Conservation (phyloP, 257 asterid species). For the Nicotiana attenuata region DNA sequence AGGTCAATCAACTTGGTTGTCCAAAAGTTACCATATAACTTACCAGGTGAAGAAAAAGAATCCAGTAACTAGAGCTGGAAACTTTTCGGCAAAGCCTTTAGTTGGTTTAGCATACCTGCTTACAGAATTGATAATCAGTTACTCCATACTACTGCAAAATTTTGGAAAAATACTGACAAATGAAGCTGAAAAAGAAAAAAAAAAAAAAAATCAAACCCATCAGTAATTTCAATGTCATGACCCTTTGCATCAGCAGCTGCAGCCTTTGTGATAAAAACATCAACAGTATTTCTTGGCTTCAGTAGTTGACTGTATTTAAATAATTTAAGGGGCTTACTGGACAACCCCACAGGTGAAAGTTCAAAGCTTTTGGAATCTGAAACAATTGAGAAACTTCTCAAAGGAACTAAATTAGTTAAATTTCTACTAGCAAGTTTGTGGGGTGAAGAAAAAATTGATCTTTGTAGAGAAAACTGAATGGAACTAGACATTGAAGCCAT, state of each 20-base stretch:
- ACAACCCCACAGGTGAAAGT: not conserved
- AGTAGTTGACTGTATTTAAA: not conserved
- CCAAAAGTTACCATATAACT: constrained; percentile 14
- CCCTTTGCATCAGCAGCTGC: constrained; percentile 1
- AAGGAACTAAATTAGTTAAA: not conserved
- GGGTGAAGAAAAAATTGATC: not conserved
- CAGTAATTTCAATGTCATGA: not conserved
- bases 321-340: not conserved
- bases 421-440: not conserved
- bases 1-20: not conserved
- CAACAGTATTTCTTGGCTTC: not conserved
- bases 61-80: constrained; percentile 66
- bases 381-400: not conserved
- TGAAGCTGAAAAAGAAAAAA: not conserved
- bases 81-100: constrained; percentile 57
- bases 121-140: not conserved
- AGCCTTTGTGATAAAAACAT: not conserved
- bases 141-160: not conserved
- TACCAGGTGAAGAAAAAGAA: constrained; percentile 98
- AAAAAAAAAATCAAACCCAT: not conserved
- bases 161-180: not conserved
- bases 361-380: not conserved
- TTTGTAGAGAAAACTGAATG: not conserved
- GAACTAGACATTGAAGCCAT: not conserved
- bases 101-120: constrained; percentile 39